phyloP scores from a whole-genome alignment of 257 asterid genomes.

The Nicotiana undulata region DNA sequence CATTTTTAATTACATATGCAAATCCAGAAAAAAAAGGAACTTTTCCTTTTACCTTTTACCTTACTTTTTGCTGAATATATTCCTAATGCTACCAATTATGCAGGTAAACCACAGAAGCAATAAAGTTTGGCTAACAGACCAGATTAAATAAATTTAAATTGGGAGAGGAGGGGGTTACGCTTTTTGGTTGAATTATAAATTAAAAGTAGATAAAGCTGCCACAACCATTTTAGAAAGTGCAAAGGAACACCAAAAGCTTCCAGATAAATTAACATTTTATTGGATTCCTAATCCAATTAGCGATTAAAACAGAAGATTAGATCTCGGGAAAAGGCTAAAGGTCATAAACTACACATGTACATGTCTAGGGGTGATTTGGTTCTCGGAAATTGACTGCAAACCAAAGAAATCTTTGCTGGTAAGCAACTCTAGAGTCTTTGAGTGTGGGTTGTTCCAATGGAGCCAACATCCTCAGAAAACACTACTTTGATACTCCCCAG shows the following conservation, averaged over 20 bases:
- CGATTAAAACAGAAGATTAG: neutral
- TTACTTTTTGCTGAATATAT: neutral
- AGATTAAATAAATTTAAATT: slow-evolving; percentile 4
- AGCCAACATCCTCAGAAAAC: slow-evolving; percentile 15
- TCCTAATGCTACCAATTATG: slow-evolving; percentile 1
- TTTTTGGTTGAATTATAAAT: neutral
- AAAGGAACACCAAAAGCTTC: neutral
- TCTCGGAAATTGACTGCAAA: neutral
- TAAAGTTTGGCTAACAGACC: neutral
- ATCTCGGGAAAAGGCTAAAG: slow-evolving; percentile 1
- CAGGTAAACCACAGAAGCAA: slow-evolving; percentile 3
- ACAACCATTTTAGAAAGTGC: neutral
- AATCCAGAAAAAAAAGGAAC: slow-evolving; percentile 4
- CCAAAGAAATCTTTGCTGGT: slow-evolving; percentile 15
- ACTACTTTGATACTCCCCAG: neutral
- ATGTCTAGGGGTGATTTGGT: neutral
- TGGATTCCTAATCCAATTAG: neutral
- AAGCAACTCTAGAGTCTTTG: neutral
- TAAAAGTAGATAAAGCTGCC: slow-evolving; percentile 16
- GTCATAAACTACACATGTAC: neutral
- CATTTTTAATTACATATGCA: neutral
- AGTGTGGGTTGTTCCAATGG: neutral
- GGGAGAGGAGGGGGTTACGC: neutral
- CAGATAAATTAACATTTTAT: neutral
- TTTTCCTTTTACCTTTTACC: neutral